Percentiles rank a stretch among this genome's conserved stretches.
These are phyloP conservation scores for Phaeosphaeria sp. DNA, from an alignment of 2,329 filamentous ascomycete species.

Conservation along the genomic window DNA sequence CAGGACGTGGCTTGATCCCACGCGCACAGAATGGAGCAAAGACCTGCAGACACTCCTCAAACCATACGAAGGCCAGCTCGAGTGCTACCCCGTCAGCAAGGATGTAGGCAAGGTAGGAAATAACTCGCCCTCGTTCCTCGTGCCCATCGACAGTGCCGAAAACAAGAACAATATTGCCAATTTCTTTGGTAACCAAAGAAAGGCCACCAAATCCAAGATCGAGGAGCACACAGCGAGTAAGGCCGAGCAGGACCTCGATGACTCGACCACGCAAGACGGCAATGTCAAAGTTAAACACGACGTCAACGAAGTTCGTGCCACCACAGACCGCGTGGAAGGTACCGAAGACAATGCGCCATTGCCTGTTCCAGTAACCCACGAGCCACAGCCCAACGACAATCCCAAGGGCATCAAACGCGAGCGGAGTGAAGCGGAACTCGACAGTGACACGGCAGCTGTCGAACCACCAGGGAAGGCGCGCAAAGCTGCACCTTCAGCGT, in stretches of 20 bases:
- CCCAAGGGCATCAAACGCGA: conserved; percentile 58
- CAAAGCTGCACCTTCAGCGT: conserved; percentile 21
- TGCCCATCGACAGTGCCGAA: conserved; percentile 82
- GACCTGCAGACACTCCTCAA: conserved; percentile 81
- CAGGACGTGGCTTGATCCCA: conserved; percentile 79
- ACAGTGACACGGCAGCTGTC: conserved; percentile 37
- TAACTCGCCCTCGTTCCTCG: conserved; percentile 81
- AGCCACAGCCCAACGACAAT: conserved; percentile 15
- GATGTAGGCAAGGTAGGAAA: conserved; percentile 96
- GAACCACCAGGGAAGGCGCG: conserved; percentile 50
- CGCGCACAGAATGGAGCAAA: conserved; percentile 72
- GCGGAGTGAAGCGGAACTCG: conserved; percentile 46
- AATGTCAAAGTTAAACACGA: conserved; percentile 47
- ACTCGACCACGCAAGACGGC: conserved; percentile 33
- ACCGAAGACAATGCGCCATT: conserved; percentile 62
- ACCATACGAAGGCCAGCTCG: conserved; percentile 79
- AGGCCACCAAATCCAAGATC: conserved; percentile 33
- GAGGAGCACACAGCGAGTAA: conserved; percentile 21
- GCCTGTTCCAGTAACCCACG: conserved; percentile 43
- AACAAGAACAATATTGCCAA: conserved; percentile 95
- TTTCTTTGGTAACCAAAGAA: conserved; percentile 75
- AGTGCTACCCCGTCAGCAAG: conserved; percentile 84
- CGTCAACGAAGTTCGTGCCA: conserved; percentile 50
- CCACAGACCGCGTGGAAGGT: conserved; percentile 51
- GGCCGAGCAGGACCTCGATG: conserved; percentile 31